Base-by-base conservation (phyloP, 441 rosid genomes). In the Hura crepitans region DNA sequence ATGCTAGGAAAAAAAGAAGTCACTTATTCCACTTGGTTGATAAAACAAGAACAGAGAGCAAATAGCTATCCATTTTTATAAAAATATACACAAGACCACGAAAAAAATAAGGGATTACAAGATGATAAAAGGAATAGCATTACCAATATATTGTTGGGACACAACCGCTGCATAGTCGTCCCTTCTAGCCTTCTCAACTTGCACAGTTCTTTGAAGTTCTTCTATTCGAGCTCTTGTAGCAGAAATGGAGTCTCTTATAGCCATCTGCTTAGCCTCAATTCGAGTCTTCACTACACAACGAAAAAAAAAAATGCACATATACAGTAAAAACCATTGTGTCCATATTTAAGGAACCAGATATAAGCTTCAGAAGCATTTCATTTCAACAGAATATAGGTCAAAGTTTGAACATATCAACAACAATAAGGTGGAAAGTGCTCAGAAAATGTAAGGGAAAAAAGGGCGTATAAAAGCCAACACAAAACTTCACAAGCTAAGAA, bases 181-280 rank as follows among this genome's bases (percentile, higher is more conserved):
- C 83, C 81, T 86, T 79, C 81, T 82, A 47, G 84, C 81, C 72
- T 76, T 86, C 65, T 84, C 91, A 69, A 79, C 66, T 74, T 82
- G 86, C 68, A 84, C 51, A 69, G 62, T 76, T 72, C 79, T 82
- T 80, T 80, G 74, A 73, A 88, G 92, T 59, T 79, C 83, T 74
- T 84, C 84, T 33, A 84, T 67, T 75, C 86, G 81, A 68, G 85
- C 79, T 61, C 85, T 86, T 30, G 77, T 58, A 22, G 85, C 86
- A 72, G 86, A 85, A 60, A 92, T 76, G 30, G 87, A 78, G 65
- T 92, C 97, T 77, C 85, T 81, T 28, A 72, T 71, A 14, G 85
- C 85, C 85, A 92, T 85, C 73, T 88, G 87, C 67, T 79, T 81
- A 9, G 89, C 97, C 81, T 94, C 97, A 72, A 77, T 84, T 74